These are phyloP conservation scores for Cryptosporidium sp. DNA, from an alignment of 169 alveolate species.

Conservation along the genomic window DNA sequence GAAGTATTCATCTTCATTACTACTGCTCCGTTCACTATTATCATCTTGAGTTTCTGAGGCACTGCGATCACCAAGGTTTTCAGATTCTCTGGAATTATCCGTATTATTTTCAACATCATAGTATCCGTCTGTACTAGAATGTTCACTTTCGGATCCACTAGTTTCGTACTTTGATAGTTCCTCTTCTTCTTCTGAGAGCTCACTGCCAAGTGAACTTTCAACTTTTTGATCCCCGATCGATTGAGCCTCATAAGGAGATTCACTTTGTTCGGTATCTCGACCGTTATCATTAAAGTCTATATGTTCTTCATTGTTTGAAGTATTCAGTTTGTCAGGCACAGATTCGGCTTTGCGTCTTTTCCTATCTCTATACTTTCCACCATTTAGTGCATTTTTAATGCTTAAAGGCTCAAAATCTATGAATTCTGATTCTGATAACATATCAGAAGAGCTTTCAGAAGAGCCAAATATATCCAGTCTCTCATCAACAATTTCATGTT, in stretches of 20 bases:
- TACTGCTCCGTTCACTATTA: background rate
- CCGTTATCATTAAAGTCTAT: background rate
- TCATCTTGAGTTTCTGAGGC: background rate
- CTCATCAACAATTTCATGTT: constrained; percentile 4
- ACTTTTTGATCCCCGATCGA: background rate
- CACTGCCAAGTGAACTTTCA: background rate
- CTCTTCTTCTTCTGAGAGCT: background rate
- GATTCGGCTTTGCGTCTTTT: background rate
- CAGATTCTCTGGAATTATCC: background rate
- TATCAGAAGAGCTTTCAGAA: constrained; percentile 2
- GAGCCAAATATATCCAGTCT: background rate
- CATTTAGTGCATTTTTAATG: background rate
- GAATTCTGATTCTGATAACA: background rate
- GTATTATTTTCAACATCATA: background rate
- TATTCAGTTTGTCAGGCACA: background rate
- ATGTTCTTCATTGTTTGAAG: background rate
- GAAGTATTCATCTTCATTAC: background rate
- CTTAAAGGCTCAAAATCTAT: background rate
- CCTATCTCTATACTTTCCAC: background rate
- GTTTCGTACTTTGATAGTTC: background rate
- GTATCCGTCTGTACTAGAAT: background rate
- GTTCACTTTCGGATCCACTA: background rate
- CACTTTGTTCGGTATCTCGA: background rate
- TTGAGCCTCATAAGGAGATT: background rate
- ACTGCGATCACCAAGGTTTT: background rate